These are phyloP conservation scores for Zasmidium citrigriseum DNA, from an alignment of 2,329 filamentous ascomycete species.

Conservation along the genomic window DNA sequence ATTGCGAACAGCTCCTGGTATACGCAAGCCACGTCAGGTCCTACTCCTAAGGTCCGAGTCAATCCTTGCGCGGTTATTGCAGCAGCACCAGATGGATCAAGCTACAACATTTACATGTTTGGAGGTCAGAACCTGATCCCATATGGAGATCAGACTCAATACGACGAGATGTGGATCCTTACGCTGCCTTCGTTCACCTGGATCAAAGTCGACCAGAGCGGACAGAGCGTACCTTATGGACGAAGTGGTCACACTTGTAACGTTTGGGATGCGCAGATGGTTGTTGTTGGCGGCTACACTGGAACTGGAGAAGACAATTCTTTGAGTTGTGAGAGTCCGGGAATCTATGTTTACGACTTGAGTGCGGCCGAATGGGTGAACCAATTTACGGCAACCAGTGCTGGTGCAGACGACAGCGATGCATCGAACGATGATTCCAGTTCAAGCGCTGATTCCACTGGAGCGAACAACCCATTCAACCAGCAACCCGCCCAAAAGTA, in stretches of 20 bases:
- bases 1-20: conserved; percentile 71
- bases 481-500: conserved; percentile 54
- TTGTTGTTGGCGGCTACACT: conserved; percentile 72
- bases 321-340: conserved; percentile 65
- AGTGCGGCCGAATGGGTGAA: conserved; percentile 69
- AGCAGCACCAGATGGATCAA: conserved; percentile 63
- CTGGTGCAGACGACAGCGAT: conserved; percentile 39
- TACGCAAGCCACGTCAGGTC: conserved; percentile 66
- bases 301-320: conserved; percentile 54
- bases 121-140: conserved; percentile 74
- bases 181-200: conserved; percentile 80
- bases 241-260: conserved; percentile 76
- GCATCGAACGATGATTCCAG: conserved; percentile 8
- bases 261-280: conserved; percentile 78
- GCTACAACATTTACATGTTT: conserved; percentile 77
- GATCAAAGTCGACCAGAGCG: conserved; percentile 63
- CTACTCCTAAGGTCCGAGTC: conserved; percentile 59
- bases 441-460: conserved; percentile 9
- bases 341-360: conserved; percentile 76
- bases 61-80: conserved; percentile 74
- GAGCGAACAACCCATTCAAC: conserved; percentile 38
- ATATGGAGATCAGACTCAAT: conserved; percentile 59
- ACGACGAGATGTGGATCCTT: conserved; percentile 76
- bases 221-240: conserved; percentile 53
- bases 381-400: conserved; percentile 66